A percentile compares a stretch with the other conserved stretches of the same genome.
phyloP scores from a whole-genome alignment of 202 grass and related monocot species.

The Hordeum pubiflorum region DNA sequence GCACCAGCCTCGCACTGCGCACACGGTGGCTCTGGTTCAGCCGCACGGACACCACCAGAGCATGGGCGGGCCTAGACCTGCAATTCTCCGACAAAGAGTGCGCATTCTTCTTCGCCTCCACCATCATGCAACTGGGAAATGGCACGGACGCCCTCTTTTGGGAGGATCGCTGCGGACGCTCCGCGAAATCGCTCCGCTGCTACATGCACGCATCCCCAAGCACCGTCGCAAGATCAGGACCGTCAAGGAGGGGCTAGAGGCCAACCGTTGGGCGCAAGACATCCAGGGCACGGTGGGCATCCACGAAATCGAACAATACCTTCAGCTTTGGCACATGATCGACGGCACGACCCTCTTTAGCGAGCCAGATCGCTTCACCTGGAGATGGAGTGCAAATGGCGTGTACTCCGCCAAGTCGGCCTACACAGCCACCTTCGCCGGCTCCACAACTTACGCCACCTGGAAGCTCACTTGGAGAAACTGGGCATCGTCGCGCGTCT shows the following conservation, averaged over 20 bases:
- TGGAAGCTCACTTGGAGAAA: too few species aligned
- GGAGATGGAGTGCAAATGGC: too few species aligned
- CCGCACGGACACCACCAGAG: not conserved
- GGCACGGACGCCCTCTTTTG: not conserved
- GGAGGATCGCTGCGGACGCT: not conserved
- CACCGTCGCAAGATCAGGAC: not conserved
- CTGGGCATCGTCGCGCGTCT: too few species aligned
- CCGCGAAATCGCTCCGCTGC: not conserved
- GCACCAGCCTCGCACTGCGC: not conserved
- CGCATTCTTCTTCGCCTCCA: not conserved
- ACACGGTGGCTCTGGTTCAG: not conserved
- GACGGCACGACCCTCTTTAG: too few species aligned
- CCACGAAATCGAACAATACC: not conserved
- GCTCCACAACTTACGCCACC: too few species aligned
- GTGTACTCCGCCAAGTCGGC: too few species aligned
- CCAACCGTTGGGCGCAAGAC: not conserved
- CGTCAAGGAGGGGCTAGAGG: not conserved
- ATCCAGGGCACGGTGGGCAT: not conserved
- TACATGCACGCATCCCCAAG: not conserved
- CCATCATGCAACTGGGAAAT: not conserved
- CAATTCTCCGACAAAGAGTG: not conserved
- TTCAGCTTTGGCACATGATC: not conserved
- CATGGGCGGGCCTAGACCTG: not conserved
- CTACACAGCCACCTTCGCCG: too few species aligned
- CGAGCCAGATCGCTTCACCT: too few species aligned